Conservation (phyloP, 257 asterid genomes). For the Solanum ossicruentum region DNA sequence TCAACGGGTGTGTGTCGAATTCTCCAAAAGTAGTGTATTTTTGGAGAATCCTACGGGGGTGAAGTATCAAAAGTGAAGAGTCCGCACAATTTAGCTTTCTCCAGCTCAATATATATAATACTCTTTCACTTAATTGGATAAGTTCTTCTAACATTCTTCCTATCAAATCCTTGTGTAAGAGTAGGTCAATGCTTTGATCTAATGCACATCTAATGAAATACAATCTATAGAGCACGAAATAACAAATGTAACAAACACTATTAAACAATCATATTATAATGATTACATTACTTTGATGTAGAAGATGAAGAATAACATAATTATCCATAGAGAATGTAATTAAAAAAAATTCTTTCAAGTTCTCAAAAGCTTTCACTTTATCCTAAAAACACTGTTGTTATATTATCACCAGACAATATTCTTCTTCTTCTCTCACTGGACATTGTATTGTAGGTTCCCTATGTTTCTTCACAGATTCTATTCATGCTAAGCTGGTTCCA, state of each 20-base stretch:
- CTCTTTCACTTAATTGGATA: background rate
- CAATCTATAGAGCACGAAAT: background rate
- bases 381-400: background rate
- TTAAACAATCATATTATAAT: background rate
- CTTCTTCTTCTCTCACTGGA: background rate
- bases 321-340: background rate
- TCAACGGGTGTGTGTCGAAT: too few relatives aligned
- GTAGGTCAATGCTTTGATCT: background rate
- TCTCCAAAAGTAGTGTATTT: too few relatives aligned
- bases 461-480: background rate
- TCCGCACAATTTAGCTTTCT: too few relatives aligned
- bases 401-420: background rate
- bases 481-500: background rate
- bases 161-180: background rate
- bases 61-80: too few relatives aligned
- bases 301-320: background rate
- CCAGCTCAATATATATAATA: too few relatives aligned
- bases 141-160: background rate
- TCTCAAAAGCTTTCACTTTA: background rate
- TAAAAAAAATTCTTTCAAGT: background rate
- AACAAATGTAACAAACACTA: background rate
- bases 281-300: background rate
- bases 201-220: background rate
- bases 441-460: background rate
- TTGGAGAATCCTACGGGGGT: too few relatives aligned